Evolutionary conservation across 2,329 filamentous ascomycete species (phyloP).

Genomic region (Cercospora canescens): DNA sequence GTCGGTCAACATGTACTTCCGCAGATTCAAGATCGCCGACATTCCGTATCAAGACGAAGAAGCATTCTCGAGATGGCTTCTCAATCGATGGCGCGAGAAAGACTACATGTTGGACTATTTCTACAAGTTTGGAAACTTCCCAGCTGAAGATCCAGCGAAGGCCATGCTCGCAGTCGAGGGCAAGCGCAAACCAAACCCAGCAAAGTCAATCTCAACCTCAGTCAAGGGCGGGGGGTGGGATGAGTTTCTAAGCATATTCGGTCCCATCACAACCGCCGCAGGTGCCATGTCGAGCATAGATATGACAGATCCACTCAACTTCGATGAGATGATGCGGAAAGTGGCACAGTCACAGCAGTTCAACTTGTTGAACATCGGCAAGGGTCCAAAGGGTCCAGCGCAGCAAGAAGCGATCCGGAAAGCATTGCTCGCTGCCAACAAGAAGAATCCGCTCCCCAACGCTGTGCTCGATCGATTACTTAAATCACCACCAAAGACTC

Average conservation of each 20-base stretch:
- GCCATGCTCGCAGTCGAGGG: constrained; percentile 41
- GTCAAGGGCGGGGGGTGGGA: constrained; percentile 53
- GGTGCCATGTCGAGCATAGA: constrained; percentile 50
- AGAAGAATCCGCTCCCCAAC: constrained; percentile 30
- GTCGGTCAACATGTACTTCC: constrained; percentile 96
- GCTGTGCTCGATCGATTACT: constrained; percentile 32
- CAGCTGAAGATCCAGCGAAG: constrained; percentile 57
- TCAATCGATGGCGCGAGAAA: constrained; percentile 87
- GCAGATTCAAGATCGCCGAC: constrained; percentile 74
- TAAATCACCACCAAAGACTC: constrained; percentile 31
- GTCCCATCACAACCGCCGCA: constrained; percentile 52
- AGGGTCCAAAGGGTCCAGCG: constrained; percentile 29
- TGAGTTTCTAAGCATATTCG: constrained; percentile 54
- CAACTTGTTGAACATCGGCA: constrained; percentile 30
- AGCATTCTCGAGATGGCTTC: constrained; percentile 81
- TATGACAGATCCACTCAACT: constrained; percentile 38
- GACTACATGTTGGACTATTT: constrained; percentile 86
- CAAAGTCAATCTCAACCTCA: constrained; percentile 49
- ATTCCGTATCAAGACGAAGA: constrained; percentile 77
- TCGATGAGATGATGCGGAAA: constrained; percentile 36
- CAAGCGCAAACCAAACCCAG: constrained; percentile 39
- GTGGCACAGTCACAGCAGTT: constrained; percentile 36
- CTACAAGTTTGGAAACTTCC: constrained; percentile 71
- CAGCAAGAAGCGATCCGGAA: constrained; percentile 34
- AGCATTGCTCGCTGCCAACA: constrained; percentile 34